These are phyloP conservation scores for Aureobasidium musti DNA, from an alignment of 2,329 filamentous ascomycete genomes.

Conservation along the genomic window DNA sequence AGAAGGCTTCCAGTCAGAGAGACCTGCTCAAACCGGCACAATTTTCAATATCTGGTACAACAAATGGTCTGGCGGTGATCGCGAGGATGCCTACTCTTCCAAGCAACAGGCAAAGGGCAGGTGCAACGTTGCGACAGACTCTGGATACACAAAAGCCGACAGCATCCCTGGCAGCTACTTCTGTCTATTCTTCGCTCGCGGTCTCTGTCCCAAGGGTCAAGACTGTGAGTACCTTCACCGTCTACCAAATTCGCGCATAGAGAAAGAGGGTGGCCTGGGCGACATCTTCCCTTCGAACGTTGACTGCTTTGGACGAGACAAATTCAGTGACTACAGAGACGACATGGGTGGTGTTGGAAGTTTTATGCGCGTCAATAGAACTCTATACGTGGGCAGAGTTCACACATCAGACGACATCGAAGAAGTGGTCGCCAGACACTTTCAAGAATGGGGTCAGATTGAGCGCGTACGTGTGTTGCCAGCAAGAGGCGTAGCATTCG, in stretches of 20 bases:
- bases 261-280: constrained; percentile 57
- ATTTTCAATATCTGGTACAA: constrained; percentile 99
- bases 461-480: constrained; percentile 87
- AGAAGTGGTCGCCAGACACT: constrained; percentile 90
- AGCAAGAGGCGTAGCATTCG: constrained; percentile 84
- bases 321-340: constrained; percentile 88
- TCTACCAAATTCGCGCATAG: constrained; percentile 61
- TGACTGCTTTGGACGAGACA: constrained; percentile 93
- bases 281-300: constrained; percentile 93
- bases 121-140: constrained; percentile 77
- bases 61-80: constrained; percentile 95
- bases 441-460: constrained; percentile 93
- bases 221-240: constrained; percentile 95
- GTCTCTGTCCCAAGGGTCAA: constrained; percentile 77
- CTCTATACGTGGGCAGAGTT: constrained; percentile 89
- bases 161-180: constrained; percentile 70
- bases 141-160: constrained; percentile 55
- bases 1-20: constrained; percentile 81
- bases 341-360: constrained; percentile 95
- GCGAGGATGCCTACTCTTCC: constrained; percentile 85
- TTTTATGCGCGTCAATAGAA: constrained; percentile 92
- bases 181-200: constrained; percentile 88
- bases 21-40: constrained; percentile 87
- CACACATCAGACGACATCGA: constrained; percentile 97
- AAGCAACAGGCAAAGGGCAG: constrained; percentile 80